phyloP scores from a whole-genome alignment of 2,329 filamentous ascomycete species.

The Aureobasidium subglaciale region DNA sequence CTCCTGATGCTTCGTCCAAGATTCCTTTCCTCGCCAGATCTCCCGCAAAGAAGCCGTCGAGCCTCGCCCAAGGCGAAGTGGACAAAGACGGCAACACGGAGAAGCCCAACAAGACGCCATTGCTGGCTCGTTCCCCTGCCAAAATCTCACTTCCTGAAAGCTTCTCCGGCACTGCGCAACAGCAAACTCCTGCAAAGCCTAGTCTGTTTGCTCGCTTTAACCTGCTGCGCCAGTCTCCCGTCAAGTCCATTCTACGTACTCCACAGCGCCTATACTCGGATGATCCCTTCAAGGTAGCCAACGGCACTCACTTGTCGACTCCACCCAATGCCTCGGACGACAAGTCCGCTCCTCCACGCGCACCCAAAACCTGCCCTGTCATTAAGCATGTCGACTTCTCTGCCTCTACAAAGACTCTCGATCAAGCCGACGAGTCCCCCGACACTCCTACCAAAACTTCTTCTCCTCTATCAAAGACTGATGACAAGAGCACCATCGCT shows the following conservation, averaged over 20 bases:
- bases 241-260: slow-evolving; percentile 58
- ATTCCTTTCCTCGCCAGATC: slow-evolving; percentile 29
- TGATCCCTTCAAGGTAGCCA: slow-evolving; percentile 52
- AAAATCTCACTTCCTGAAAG: slow-evolving; percentile 4
- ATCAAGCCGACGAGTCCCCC: slow-evolving; percentile 15
- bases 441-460: slow-evolving; percentile 23
- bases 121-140: slow-evolving; percentile 18
- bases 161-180: slow-evolving; percentile 20
- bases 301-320: slow-evolving; percentile 50
- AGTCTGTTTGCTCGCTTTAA: slow-evolving; percentile 37
- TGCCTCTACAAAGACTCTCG: slow-evolving; percentile 43
- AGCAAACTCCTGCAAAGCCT: slow-evolving; percentile 26
- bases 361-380: slow-evolving; percentile 59
- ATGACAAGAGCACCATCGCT: background rate
- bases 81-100: slow-evolving; percentile 1
- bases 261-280: slow-evolving; percentile 53
- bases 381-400: slow-evolving; percentile 81
- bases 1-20: slow-evolving; percentile 18
- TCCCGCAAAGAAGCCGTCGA: slow-evolving; percentile 22
- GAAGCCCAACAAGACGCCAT: slow-evolving; percentile 14
- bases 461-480: slow-evolving; percentile 24
- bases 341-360: slow-evolving; percentile 33
- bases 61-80: background rate
- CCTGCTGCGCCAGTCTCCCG: slow-evolving; percentile 45
- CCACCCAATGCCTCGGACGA: slow-evolving; percentile 26